Conservation (phyloP, 148 eudicot species). For the Dianthus caryophyllus region DNA sequence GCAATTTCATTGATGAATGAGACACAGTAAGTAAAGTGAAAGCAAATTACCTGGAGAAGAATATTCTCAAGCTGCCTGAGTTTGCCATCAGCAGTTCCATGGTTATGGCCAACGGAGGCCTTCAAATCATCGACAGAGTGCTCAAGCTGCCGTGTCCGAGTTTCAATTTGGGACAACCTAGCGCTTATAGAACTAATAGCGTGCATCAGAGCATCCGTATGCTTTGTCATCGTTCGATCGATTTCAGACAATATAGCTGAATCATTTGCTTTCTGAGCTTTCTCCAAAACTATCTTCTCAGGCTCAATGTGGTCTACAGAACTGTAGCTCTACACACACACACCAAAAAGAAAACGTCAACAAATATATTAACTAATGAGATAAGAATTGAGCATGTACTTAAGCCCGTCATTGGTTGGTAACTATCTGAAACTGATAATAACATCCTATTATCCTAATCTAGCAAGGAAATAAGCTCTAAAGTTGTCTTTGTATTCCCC, state of each 20-base stretch:
- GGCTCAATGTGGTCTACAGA: conserved; percentile 56
- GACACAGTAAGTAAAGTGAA: background rate
- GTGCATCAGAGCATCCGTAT: conserved; percentile 64
- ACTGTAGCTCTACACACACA: conserved; percentile 54
- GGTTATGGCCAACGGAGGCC: conserved; percentile 53
- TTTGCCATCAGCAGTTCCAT: conserved; percentile 75
- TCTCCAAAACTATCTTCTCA: conserved; percentile 46
- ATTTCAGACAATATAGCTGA: conserved; percentile 61
- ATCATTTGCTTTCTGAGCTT: conserved; percentile 45
- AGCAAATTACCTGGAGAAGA: conserved; percentile 60
- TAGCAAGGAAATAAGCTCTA: no score
- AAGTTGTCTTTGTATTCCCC: no score
- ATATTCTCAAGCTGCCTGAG: conserved; percentile 82
- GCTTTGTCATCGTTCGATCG: conserved; percentile 69
- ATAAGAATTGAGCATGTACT: background rate
- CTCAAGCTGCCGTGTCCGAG: conserved; percentile 64
- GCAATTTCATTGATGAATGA: background rate
- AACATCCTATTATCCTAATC: no score
- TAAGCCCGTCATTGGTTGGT: background rate
- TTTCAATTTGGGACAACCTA: conserved; percentile 75
- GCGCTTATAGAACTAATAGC: conserved; percentile 74
- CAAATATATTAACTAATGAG: background rate
- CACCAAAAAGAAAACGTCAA: conserved; percentile 1
- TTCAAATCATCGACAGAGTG: conserved; percentile 81
- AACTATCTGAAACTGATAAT: no score